Conservation (phyloP, 495 filamentous ascomycete species). For the Lophiostoma macrostomum region DNA sequence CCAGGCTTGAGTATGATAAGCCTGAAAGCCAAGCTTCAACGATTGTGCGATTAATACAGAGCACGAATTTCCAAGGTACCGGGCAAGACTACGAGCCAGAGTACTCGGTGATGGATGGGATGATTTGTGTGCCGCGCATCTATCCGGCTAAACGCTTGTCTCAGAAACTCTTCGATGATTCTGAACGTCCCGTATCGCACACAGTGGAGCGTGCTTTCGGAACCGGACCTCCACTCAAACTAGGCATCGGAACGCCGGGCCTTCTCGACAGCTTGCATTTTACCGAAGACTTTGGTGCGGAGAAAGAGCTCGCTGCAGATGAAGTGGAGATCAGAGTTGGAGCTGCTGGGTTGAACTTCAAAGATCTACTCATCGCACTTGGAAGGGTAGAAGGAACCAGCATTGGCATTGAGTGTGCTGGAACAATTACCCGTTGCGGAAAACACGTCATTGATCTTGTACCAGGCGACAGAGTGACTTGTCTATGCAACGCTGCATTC, state of each 20-base stretch:
- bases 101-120: too few species aligned
- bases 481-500: neutral
- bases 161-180: too few species aligned
- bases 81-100: too few species aligned
- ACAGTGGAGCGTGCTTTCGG: too few species aligned
- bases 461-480: neutral
- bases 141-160: too few species aligned
- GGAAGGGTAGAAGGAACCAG: neutral
- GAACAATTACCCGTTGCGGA: constrained; percentile 1
- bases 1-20: too few species aligned
- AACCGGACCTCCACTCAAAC: neutral
- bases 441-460: neutral
- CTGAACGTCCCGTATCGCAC: too few species aligned
- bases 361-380: constrained; percentile 4
- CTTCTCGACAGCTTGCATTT: constrained; percentile 1
- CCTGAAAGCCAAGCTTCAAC: too few species aligned
- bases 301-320: neutral
- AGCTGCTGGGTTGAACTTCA: constrained; percentile 10
- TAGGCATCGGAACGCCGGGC: neutral
- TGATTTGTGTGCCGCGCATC: too few species aligned
- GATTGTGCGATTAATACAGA: too few species aligned
- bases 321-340: constrained; percentile 1
- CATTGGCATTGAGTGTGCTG: neutral
- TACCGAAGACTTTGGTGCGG: neutral
- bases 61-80: too few species aligned